Conservation (phyloP, 345 rosid species). For the Syzygium grande region DNA sequence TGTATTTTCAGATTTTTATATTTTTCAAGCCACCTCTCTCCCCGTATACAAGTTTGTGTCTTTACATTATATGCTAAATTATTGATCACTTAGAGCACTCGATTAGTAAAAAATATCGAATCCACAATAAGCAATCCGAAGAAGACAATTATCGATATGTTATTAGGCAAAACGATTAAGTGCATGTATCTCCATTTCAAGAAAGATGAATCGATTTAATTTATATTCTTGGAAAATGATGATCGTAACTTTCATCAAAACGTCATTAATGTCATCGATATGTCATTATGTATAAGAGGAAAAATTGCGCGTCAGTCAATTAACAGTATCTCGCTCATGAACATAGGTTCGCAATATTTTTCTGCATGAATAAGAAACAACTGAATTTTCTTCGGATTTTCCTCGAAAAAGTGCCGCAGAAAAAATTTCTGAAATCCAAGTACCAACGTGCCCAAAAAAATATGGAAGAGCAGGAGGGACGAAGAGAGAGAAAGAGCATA, state of each 20-base stretch:
- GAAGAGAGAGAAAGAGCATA: not conserved
- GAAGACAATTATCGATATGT: not conserved
- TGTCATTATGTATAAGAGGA: not conserved
- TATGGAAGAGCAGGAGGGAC: not conserved
- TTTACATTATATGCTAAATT: not conserved
- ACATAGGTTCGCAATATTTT: not conserved
- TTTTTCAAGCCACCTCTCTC: not conserved
- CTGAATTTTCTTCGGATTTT: not conserved
- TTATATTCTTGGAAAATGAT: not conserved
- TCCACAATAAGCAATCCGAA: accelerated
- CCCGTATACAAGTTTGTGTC: not conserved
- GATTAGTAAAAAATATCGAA: not conserved
- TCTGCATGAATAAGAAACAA: not conserved
- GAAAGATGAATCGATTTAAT: not conserved
- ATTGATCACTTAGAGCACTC: not conserved
- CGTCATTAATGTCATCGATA: not conserved
- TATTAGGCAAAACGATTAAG: not conserved
- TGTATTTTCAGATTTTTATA: not conserved
- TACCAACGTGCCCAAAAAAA: not conserved
- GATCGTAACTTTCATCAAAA: not conserved
- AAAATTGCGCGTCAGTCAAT: not conserved
- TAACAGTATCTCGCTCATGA: not conserved
- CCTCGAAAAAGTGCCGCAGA: not conserved
- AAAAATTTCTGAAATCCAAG: not conserved
- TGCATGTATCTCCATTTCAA: not conserved